A percentile compares a stretch with the other conserved stretches of the same genome.
Evolutionary conservation across 306 rosid species (phyloP).

Genomic region (Crataegus laevigata): DNA sequence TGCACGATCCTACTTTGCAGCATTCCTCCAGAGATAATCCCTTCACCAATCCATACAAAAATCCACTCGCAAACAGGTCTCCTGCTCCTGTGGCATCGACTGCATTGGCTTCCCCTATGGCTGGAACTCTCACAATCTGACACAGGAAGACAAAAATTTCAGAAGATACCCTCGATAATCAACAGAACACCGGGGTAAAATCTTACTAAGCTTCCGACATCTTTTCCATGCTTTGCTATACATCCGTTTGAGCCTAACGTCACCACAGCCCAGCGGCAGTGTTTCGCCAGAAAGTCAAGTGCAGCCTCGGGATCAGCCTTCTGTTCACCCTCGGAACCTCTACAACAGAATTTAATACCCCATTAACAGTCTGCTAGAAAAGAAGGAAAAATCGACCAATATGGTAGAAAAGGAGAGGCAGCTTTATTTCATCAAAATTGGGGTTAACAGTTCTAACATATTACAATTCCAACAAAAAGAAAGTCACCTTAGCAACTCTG

Average conservation of each 20-base stretch:
- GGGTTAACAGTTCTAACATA: neutral
- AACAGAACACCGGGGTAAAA: neutral
- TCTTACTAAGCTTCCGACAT: constrained; percentile 38
- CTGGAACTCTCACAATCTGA: constrained; percentile 65
- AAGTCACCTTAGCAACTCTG: constrained; percentile 76
- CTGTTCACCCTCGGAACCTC: constrained; percentile 45
- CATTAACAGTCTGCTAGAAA: neutral
- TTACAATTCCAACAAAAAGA: neutral
- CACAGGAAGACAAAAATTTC: neutral
- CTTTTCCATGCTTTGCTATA: constrained; percentile 85
- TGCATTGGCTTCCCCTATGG: constrained; percentile 69
- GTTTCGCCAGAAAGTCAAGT: constrained; percentile 58
- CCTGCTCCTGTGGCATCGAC: constrained; percentile 97
- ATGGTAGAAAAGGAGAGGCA: neutral
- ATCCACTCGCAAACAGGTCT: constrained; percentile 92
- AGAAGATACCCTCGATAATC: neutral
- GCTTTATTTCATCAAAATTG: constrained; percentile 13
- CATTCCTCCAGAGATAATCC: constrained; percentile 81
- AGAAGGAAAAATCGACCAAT: neutral
- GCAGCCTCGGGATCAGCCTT: constrained; percentile 49
- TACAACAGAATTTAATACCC: constrained; percentile 13
- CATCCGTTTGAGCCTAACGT: constrained; percentile 81
- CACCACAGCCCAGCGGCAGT: constrained; percentile 90
- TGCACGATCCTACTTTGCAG: constrained; percentile 85
- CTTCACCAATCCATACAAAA: constrained; percentile 74